Evolutionary conservation across 192 early-diverging fungal species (phyloP), one percentile per base, ranked within the genome.

Genomic region (Gonapodya prolifera): DNA sequence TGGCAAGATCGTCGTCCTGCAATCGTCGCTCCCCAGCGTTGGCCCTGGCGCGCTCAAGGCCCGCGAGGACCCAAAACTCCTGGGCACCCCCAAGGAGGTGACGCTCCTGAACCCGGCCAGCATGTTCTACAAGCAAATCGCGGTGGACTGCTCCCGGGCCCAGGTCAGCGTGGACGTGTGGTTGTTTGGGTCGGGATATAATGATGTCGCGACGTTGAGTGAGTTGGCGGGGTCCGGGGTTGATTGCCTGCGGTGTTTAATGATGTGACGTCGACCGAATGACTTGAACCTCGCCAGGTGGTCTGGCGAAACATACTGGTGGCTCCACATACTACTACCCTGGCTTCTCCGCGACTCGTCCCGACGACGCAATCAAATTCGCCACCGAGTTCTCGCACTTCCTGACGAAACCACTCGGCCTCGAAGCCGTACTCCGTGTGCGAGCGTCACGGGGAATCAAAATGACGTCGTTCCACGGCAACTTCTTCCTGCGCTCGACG

Each of bases 401-500:
- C 77, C 85, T 98, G 36, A 85, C 92, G 0, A 89, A 92, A 30
- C 87, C 91, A 2, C 85, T 95, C 74, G 95, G 90, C 0, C 83
- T 97, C 35, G 97, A 98, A 79, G 95, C 97, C 2, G 95, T 98
- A 17, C 87, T 98, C 81, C 87, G 97, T 34, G 89, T 99, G 2
- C 90, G 97, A 75, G 93, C 96, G 0, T 94, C 94, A 0, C 94
- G 92, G 80, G 95, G 95, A 30, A 83, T 98, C 45, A 84, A 90
- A 35, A 94, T 97, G 91, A 89, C 90, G 30, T 86, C 92, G 23
- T 98, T 93, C 84, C 94, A 99, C 73, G 97, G 97, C 17, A 96
- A 97, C 90, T 98, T 98, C 81, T 99, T 99, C 84, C 87, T 99
- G 45, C 93, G 96, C 2, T 94, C 94, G 61, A 92, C 95, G 30